These are phyloP conservation scores for Dictyostelium firmibasis DNA, from an alignment of 78 protist genomes.

Conservation along the genomic window DNA sequence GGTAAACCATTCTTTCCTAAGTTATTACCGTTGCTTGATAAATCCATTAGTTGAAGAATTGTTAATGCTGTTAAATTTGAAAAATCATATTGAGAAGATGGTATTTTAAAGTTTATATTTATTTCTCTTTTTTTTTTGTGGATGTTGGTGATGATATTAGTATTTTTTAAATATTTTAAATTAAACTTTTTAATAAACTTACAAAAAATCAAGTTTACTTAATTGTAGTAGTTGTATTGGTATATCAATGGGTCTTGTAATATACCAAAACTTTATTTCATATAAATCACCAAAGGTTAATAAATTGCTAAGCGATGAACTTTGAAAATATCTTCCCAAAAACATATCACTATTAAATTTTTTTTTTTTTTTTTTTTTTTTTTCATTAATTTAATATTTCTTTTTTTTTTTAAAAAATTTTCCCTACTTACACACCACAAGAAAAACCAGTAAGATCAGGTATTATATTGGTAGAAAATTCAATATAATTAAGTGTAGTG, in stretches of 20 bases:
- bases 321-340: neutral
- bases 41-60: neutral
- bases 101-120: neutral
- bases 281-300: neutral
- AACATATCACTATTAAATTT: neutral
- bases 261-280: neutral
- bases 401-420: neutral
- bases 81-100: neutral
- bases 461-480: neutral
- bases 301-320: neutral
- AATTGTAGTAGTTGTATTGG: neutral
- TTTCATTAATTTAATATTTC: neutral
- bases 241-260: neutral
- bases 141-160: neutral
- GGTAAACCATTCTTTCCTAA: neutral
- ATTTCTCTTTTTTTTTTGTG: neutral
- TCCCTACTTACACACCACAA: neutral
- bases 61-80: neutral
- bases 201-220: neutral
- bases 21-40: neutral
- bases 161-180: neutral
- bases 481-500: neutral
- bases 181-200: neutral
- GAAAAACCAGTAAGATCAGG: neutral
- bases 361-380: neutral